Percentiles rank a stretch among this genome's conserved stretches.
Conservation (phyloP, 257 asterid genomes). For the Galeopsis tetrahit region DNA sequence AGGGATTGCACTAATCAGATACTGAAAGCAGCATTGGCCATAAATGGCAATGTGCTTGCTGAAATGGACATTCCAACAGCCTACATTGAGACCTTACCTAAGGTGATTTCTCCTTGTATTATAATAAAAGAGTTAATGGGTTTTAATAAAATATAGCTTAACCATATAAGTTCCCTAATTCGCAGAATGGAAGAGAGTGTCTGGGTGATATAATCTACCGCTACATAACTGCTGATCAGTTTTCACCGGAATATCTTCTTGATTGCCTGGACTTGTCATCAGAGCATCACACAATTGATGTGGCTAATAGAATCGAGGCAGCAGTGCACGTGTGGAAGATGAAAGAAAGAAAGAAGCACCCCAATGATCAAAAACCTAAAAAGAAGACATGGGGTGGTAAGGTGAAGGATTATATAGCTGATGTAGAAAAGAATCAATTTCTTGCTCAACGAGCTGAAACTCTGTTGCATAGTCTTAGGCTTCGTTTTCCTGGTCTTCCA, state of each 20-base stretch:
- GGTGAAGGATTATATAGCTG: constrained; percentile 76
- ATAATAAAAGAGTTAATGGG: not conserved
- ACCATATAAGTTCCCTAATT: not conserved
- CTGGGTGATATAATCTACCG: constrained; percentile 88
- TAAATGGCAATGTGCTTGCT: constrained; percentile 80
- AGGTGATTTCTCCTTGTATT: constrained; percentile 52
- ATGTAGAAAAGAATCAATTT: constrained; percentile 64
- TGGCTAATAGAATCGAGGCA: constrained; percentile 88
- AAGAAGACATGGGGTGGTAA: constrained; percentile 84
- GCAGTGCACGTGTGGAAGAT: constrained; percentile 86
- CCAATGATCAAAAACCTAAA: constrained; percentile 58
- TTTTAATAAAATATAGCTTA: not conserved
- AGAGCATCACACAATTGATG: constrained; percentile 85
- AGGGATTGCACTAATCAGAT: constrained; percentile 97
- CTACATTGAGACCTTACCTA: constrained; percentile 83
- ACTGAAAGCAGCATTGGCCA: constrained; percentile 94
- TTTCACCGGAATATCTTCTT: constrained; percentile 85
- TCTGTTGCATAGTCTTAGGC: constrained; percentile 70
- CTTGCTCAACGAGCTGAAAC: constrained; percentile 82
- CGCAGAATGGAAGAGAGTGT: constrained; percentile 87
- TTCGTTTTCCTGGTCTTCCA: constrained; percentile 93
- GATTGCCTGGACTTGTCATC: constrained; percentile 90
- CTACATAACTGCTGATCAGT: constrained; percentile 80
- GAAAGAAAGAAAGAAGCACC: constrained; percentile 70
- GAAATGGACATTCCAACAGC: constrained; percentile 96